Evolutionary conservation across 495 filamentous ascomycete species (phyloP), one percentile per base, ranked within the genome.

Genomic region (Aspergillus bertholletiae): DNA sequence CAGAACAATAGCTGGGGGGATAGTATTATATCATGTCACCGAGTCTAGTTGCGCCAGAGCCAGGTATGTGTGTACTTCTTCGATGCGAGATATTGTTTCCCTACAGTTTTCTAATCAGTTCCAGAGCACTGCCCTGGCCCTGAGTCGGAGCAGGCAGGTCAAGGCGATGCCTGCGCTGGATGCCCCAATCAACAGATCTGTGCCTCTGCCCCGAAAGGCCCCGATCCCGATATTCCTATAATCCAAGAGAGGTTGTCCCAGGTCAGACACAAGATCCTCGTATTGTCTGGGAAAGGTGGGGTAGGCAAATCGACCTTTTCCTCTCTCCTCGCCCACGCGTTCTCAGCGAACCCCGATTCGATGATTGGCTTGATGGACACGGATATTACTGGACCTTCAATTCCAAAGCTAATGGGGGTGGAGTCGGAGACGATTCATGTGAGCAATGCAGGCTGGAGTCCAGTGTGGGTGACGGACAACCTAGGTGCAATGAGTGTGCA

Each of bases 321-420:
- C 1, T 84, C 84, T 0, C 83, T 97, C 53, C 84, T 98, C 0
- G 87, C 90, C 11, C 88, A 94, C 62, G 92, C 86, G 1, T 93
- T 97, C 51, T 90, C 95, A 1, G 77, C 83, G 13, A 87, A 93
- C 65, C 80, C 84, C 2, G 82, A 83, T 9, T 83, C 71, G 18
- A 88, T 84, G 9, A 87, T 98, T 5, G 93, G 92, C 11, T 83
- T 98, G 49, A 96, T 96, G 88, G 94, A 98, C 65, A 93, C 93
- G 1, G 94, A 98, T 72, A 94, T 98, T 57, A 94, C 89, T 69
- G 94, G 94, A 0, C 94, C 94, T 0, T 88, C 82, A 46, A 96
- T 97, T 53, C 94, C 94, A 0, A 95, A 95, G 73, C 97, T 98
- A 95, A 89, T 98, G 83, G 94, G 95, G 18, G 93, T 96, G 2